Base-by-base conservation (phyloP, 2,329 filamentous ascomycete genomes). In the Amesomyces nigricolor region DNA sequence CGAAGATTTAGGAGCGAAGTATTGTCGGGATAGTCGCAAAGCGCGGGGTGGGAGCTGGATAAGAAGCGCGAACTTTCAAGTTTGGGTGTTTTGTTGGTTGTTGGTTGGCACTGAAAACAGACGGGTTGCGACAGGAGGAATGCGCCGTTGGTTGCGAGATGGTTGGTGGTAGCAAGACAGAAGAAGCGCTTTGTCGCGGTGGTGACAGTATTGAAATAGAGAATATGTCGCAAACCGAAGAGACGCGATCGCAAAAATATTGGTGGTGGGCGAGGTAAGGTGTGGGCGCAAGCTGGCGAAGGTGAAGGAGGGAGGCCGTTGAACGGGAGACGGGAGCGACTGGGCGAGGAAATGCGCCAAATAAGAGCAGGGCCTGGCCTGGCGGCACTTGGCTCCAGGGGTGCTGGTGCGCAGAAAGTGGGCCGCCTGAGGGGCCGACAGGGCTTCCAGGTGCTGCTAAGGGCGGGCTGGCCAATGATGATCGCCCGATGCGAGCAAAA, bases 271-370 rank as follows among this genome's bases (percentile, higher is more conserved):
- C 53, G 16, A 35, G 26, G 35, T 10, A 22, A 51, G 55, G 53
- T 57, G 51, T 53, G 42, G 52, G 49, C 47, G 58, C 26, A 47
- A 38, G 38, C 48, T 19, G 37, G 45, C 16, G 57, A 60, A 59
- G 54, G 56, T 57, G 56, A 54, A 51, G 54, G 55, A 56, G 56
- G 59, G 52, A 58, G 58, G 52, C 52, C 50, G 44, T 58, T 44
- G 57, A 13, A 55, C 47, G 46, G 56, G 54, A 53, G 47, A 53
- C 40, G 35, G 40, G 48, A 49, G 47, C 44, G 54, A 53, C 48
- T 60, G 51, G 58, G 22, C 22, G 62, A 62, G 62, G 61, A 63
- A 66, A 64, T 62, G 62, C 63, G 63, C 64, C 60, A 62, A 65
- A 65, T 66, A 65, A 63, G 64, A 62, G 40, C 52, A 38, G 22